Percentiles rank a stretch among this genome's conserved stretches.
Conservation (phyloP, 179 eudicot genomes). For the Patellifolia procumbens region DNA sequence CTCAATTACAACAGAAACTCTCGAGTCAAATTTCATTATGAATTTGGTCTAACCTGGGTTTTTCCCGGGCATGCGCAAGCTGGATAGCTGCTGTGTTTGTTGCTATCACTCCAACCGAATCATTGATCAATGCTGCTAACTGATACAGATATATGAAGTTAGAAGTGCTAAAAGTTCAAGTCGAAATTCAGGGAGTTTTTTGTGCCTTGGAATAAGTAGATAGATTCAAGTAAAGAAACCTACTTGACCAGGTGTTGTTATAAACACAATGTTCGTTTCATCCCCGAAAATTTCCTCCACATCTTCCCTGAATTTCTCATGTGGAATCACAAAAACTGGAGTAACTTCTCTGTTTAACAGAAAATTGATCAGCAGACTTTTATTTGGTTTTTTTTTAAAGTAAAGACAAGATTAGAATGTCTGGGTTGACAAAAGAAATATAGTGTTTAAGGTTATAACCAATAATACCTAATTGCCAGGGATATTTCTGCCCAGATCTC, state of each 20-base stretch:
- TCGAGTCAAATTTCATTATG: too few species aligned
- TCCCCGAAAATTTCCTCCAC: conserved; percentile 72
- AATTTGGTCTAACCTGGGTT: conserved; percentile 51
- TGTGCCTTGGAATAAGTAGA: background rate
- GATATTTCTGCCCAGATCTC: conserved; percentile 71
- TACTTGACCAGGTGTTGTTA: conserved; percentile 92
- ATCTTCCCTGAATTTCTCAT: conserved; percentile 84
- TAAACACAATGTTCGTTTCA: conserved; percentile 71
- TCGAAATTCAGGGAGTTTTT: background rate
- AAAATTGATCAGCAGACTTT: too few species aligned
- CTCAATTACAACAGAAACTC: background rate
- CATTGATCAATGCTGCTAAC: conserved; percentile 87
- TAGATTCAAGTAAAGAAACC: conserved; percentile 13
- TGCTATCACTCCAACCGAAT: conserved; percentile 79
- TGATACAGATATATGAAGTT: conserved; percentile 28
- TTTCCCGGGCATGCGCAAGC: conserved; percentile 70
- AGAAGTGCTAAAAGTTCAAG: background rate
- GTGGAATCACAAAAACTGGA: conserved; percentile 86
- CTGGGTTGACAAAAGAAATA: background rate
- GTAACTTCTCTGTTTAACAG: conserved; percentile 51
- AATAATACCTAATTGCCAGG: conserved; percentile 49
- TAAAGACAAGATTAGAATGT: background rate
- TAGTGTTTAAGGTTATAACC: background rate
- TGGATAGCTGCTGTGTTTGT: conserved; percentile 95
- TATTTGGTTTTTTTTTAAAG: too few species aligned